Base-by-base conservation (phyloP, 805 yeast genomes). In the Candida coleopterorum region DNA sequence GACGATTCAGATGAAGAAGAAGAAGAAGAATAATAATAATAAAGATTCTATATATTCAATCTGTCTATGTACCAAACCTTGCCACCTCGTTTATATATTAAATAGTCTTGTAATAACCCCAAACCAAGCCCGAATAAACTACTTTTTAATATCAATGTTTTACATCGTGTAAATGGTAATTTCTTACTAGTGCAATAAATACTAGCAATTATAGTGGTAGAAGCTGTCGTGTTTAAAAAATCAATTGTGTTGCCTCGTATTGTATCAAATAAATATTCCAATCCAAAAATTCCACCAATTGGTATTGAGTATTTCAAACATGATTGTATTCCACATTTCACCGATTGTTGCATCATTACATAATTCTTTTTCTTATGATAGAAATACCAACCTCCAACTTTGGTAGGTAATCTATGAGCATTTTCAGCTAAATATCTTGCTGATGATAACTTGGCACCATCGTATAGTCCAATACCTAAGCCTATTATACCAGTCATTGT, bases 361-460 rank as follows among this genome's bases (percentile, higher is more conserved):
- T 84, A 83, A 57, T 84, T 82, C 62, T 85, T 86, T 43, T 86
- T 71, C 58, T 83, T 85, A 58, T 86, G 93, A 58, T 86, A 86
- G 53, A 81, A 82, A 52, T 82, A 86, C 96, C 95, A 86, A 0
- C 90, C 93, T 15, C 86, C 88, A 37, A 77, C 81, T 0, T 81
- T 77, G 16, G 58, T 68, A 6, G 96, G 96, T 39, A 87, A 60
- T 35, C 96, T 55, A 52, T 86, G 95, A 10, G 93, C 82, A 50
- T 86, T 86, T 46, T 84, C 85, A 2, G 89, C 87, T 32, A 86
- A 63, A 47, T 74, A 86, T 29, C 77, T 68, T 29, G 79, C 58
- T 1, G 83, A 74, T 0, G 85, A 64, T 2, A 53, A 44, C 36
- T 68, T 68, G 48, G 75, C 75, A 3, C 90, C 90, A 11, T 67